Base-by-base conservation (phyloP, 164 flowering plant species). In the Piper longum region DNA sequence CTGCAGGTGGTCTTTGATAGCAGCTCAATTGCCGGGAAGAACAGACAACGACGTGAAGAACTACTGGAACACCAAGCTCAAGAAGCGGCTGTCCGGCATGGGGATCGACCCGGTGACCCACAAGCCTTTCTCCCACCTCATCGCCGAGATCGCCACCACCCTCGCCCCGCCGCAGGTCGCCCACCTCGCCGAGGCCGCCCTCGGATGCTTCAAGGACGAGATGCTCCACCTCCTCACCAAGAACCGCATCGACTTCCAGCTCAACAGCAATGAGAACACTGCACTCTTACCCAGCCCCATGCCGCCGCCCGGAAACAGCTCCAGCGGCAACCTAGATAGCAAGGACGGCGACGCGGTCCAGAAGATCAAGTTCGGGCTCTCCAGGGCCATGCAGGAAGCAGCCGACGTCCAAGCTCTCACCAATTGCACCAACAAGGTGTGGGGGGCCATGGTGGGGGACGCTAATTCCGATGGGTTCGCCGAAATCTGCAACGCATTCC, bases 31-130 rank as follows among this genome's bases (percentile, higher is more conserved):
- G 63, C 96, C 93, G 0, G 97, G 99, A 14, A 83, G 97, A 4
- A 95, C 97, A 0, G 96, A 95, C 74, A 95, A 93, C 55, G 99
- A 93, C 61, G 95, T 93, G 4, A 93, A 93, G 70, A 93, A 93
- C 69, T 88, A 93, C 72, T 93, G 99, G 97, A 93, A 93, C 76
- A 93, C 99, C 12, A 93, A 90, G 77, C 85, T 93, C 62, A 93
- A 89, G 67, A 90, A 88, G 83, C 87, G 85, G 81, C 87, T 93
- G 5, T 85, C 93, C 0, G 97, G 99, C 11, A 91, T 95, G 97
- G 99, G 97, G 13, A 95, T 91, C 14, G 99, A 95, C 64, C 97
- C 96, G 0, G 95, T 95, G 0, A 95, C 99, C 42, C 97, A 95
- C 85, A 91, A 95, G 76, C 89, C 97, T 6, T 88, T 90, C 75